These are phyloP conservation scores for Dorcoceras hygrometricum DNA, from an alignment of 257 asterid genomes.

Conservation along the genomic window DNA sequence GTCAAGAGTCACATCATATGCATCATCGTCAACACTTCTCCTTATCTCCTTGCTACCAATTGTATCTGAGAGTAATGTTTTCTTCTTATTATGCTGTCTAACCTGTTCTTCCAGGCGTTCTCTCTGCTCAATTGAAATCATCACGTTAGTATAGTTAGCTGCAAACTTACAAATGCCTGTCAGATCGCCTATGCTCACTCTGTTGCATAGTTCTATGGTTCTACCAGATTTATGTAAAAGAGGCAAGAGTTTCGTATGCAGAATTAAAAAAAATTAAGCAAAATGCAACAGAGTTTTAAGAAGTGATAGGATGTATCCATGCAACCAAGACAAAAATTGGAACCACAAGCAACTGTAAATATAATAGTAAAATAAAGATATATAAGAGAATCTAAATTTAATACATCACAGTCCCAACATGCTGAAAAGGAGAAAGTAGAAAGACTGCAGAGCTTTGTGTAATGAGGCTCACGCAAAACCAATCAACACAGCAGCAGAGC, in stretches of 20 bases:
- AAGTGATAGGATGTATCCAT: not conserved
- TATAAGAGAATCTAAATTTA: not conserved
- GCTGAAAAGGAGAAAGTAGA: not conserved
- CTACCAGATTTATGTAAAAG: not conserved
- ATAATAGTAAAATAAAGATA: too few relatives aligned
- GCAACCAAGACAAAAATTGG: not conserved
- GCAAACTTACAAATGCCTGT: slow-evolving; percentile 3
- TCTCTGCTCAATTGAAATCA: slow-evolving; percentile 48
- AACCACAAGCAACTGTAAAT: not conserved
- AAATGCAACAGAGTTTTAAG: not conserved
- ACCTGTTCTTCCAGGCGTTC: slow-evolving; percentile 91
- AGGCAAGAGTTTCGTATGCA: not conserved
- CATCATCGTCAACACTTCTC: slow-evolving; percentile 50
- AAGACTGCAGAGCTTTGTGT: too few relatives aligned
- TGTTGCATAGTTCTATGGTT: too few relatives aligned
- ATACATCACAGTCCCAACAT: not conserved
- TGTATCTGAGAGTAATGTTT: slow-evolving; percentile 34
- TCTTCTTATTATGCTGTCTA: slow-evolving; percentile 76
- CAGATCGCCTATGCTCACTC: not conserved
- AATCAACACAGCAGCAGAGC: too few relatives aligned
- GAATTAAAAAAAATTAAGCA: too few relatives aligned
- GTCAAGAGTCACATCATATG: slow-evolving; percentile 77
- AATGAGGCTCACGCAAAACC: too few relatives aligned
- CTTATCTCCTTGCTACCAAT: slow-evolving; percentile 28
- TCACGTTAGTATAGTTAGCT: not conserved